Percentiles rank a stretch among this genome's conserved stretches.
These are phyloP conservation scores for Penicillium parvum DNA, from an alignment of 495 filamentous ascomycete genomes.

Conservation along the genomic window DNA sequence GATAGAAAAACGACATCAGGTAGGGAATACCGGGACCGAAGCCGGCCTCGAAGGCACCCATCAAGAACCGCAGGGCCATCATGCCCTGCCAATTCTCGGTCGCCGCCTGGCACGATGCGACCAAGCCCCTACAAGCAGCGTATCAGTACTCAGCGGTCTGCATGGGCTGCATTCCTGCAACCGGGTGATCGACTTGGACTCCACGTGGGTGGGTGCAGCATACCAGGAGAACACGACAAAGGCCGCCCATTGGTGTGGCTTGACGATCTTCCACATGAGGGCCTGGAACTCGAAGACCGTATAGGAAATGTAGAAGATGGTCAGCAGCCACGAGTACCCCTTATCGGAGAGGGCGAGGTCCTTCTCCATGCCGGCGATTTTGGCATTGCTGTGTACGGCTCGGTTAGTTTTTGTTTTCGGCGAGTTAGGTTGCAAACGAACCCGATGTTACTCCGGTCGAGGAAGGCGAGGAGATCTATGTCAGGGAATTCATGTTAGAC, in stretches of 20 bases:
- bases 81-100: constrained; percentile 58
- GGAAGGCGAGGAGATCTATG: constrained; percentile 59
- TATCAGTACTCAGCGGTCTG: constrained; percentile 6
- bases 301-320: constrained; percentile 67
- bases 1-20: constrained; percentile 79
- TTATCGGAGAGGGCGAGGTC: constrained; percentile 47
- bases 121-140: constrained; percentile 43
- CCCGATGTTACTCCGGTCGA: constrained; percentile 68
- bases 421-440: constrained; percentile 19
- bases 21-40: constrained; percentile 70
- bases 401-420: not conserved
- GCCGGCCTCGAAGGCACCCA: constrained; percentile 62
- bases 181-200: constrained; percentile 1
- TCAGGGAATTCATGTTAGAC: not conserved
- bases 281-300: constrained; percentile 65
- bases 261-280: constrained; percentile 68
- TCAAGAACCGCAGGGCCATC: constrained; percentile 63
- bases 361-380: constrained; percentile 49
- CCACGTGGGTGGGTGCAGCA: constrained; percentile 8
- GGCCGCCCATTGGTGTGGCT: constrained; percentile 50
- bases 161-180: not conserved
- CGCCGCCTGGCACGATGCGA: constrained; percentile 57
- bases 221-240: constrained; percentile 48
- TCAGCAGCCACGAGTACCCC: constrained; percentile 67
- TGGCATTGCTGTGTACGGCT: constrained; percentile 51